Percentiles rank a stretch among this genome's conserved stretches.
phyloP scores from a whole-genome alignment of 768 basidiomycete species.

The Suillus brevipes region DNA sequence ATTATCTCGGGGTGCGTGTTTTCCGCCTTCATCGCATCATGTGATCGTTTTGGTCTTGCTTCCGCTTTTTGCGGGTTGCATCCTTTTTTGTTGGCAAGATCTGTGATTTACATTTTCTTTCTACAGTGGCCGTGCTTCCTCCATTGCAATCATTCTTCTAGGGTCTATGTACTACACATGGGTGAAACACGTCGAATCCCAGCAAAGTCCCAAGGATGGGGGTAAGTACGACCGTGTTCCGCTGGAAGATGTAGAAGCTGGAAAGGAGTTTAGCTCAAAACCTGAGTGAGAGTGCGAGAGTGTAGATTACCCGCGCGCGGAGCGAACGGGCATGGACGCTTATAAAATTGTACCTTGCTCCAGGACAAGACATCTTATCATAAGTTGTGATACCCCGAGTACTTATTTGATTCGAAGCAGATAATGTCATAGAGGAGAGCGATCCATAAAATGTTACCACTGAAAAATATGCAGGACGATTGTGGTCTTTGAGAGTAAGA shows the following conservation, averaged over 20 bases:
- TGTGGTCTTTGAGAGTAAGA: background rate
- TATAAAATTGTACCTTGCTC: background rate
- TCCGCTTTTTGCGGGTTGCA: background rate
- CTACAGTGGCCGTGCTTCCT: conserved; percentile 73
- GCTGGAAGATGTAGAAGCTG: conserved; percentile 64
- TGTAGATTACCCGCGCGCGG: no score
- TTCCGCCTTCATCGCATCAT: background rate
- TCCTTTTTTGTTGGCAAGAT: background rate
- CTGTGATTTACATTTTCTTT: conserved; percentile 3
- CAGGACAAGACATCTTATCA: background rate
- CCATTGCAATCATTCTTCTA: conserved; percentile 76
- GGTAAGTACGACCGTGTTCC: conserved; percentile 59
- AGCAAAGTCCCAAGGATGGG: conserved; percentile 32
- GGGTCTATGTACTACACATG: conserved; percentile 89
- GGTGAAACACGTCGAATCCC: conserved; percentile 77
- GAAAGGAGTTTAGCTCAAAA: conserved; percentile 30
- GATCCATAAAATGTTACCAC: background rate
- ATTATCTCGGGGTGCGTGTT: conserved; percentile 69
- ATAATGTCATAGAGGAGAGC: background rate
- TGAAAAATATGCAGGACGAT: background rate
- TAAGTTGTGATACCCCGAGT: background rate
- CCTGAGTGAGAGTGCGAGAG: conserved; percentile 24
- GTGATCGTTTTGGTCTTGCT: background rate
- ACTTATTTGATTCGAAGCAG: background rate
- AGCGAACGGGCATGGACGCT: background rate